These are phyloP conservation scores for Apiosordaria backusii DNA, from an alignment of 495 filamentous ascomycete species.

Conservation along the genomic window DNA sequence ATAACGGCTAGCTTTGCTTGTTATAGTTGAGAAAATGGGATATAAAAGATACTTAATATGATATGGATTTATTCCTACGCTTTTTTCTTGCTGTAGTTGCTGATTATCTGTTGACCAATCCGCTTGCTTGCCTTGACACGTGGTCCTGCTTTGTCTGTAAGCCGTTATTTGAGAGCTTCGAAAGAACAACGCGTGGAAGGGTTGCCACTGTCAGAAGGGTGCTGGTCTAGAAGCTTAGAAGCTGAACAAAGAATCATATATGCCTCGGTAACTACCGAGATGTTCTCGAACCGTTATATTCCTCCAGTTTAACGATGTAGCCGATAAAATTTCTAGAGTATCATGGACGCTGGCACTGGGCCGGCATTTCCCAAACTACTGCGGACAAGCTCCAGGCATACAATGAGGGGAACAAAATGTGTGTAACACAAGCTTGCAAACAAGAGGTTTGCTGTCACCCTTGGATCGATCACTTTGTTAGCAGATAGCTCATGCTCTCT, in stretches of 20 bases:
- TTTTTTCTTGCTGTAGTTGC: not conserved
- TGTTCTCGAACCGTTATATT: too few relatives aligned
- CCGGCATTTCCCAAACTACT: too few relatives aligned
- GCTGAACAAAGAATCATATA: not conserved
- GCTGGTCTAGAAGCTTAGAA: not conserved
- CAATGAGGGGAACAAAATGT: too few relatives aligned
- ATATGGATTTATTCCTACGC: not conserved
- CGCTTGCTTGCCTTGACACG: not conserved
- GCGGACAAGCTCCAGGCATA: too few relatives aligned
- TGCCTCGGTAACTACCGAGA: not conserved
- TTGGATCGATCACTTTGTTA: too few relatives aligned
- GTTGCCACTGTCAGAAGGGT: too few relatives aligned
- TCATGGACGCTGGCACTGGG: too few relatives aligned
- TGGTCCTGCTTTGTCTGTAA: not conserved
- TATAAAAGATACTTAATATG: not conserved
- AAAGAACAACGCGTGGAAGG: not conserved
- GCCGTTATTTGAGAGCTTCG: not conserved
- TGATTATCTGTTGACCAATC: not conserved
- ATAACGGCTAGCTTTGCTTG: not conserved
- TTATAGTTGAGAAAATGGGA: not conserved
- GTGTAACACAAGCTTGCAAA: too few relatives aligned
- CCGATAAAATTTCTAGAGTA: too few relatives aligned
- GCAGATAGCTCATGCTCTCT: too few relatives aligned
- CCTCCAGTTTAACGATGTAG: too few relatives aligned
- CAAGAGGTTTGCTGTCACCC: too few relatives aligned